Conservation (phyloP, 1,284 basidiomycete genomes). For the Ganoderma meredithae region DNA sequence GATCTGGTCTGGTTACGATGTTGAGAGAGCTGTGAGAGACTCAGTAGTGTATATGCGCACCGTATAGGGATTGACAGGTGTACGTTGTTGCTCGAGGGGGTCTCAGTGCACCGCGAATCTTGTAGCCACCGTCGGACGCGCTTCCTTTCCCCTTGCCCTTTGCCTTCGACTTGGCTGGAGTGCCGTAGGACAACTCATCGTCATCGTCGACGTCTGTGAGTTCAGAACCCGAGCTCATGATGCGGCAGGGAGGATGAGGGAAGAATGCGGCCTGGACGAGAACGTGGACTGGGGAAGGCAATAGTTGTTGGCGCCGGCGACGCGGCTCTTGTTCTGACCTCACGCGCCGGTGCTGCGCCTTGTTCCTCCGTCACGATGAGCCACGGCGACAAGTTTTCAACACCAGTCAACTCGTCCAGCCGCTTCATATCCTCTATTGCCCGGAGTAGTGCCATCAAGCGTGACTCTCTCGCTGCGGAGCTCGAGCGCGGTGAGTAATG, state of each 20-base stretch:
- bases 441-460: conserved; percentile 48
- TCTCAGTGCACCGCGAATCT: conserved; percentile 62
- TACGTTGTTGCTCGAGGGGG: conserved; percentile 72
- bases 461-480: conserved; percentile 70
- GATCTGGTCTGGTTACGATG: conserved; percentile 60
- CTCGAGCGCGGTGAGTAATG: conserved; percentile 61
- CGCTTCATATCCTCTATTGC: conserved; percentile 31
- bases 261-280: neutral
- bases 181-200: conserved; percentile 27
- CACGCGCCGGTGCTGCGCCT: conserved; percentile 1
- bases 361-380: conserved; percentile 33
- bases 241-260: conserved; percentile 38
- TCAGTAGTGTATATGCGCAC: conserved; percentile 43
- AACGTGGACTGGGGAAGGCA: conserved; percentile 7
- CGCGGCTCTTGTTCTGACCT: neutral
- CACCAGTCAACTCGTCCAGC: conserved; percentile 35
- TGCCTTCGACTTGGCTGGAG: conserved; percentile 31
- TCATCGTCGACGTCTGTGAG: conserved; percentile 49
- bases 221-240: conserved; percentile 48
- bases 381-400: conserved; percentile 38
- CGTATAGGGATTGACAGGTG: conserved; percentile 69
- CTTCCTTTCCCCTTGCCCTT: conserved; percentile 16
- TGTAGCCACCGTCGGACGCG: conserved; percentile 43
- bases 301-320: conserved; percentile 2
- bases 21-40: neutral